Percentiles rank a stretch among this genome's conserved stretches.
Evolutionary conservation across 208 protist genomes (phyloP).

Genomic region (Leishmania martiniquensis): DNA sequence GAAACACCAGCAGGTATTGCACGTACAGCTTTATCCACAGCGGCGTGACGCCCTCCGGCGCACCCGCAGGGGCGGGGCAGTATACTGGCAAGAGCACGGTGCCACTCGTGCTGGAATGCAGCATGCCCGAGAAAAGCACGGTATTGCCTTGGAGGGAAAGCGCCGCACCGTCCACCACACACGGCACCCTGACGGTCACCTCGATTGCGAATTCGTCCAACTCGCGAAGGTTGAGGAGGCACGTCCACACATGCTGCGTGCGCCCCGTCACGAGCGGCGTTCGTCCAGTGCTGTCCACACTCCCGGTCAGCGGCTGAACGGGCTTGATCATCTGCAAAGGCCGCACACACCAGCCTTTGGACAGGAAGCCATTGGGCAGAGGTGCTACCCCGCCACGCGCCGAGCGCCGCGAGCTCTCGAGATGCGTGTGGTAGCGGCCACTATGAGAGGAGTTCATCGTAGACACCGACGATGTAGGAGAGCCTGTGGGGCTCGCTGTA

Average conservation of each 20-base stretch:
- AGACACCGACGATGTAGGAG: slow-evolving; percentile 14
- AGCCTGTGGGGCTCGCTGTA: slow-evolving; percentile 4
- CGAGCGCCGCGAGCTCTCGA: slow-evolving; percentile 16
- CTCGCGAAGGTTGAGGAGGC: slow-evolving; percentile 37
- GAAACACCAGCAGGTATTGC: slow-evolving; percentile 65
- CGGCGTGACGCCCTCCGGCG: slow-evolving; percentile 17
- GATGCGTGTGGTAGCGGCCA: slow-evolving; percentile 12
- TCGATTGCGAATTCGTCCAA: slow-evolving; percentile 43
- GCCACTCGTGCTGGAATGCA: slow-evolving; percentile 42
- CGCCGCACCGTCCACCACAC: slow-evolving; percentile 12
- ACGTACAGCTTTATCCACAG: slow-evolving; percentile 63
- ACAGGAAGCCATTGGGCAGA: slow-evolving; percentile 4
- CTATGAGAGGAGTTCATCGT: slow-evolving; percentile 7
- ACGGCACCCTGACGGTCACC: slow-evolving; percentile 44
- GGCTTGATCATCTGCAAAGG: slow-evolving; percentile 38
- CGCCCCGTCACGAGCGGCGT: slow-evolving; percentile 29
- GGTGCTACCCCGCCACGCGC: background rate
- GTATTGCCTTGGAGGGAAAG: slow-evolving; percentile 31
- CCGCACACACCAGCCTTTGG: slow-evolving; percentile 62
- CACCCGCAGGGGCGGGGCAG: slow-evolving; percentile 22
- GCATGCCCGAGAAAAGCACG: slow-evolving; percentile 46
- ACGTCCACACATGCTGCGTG: slow-evolving; percentile 49
- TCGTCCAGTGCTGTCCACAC: slow-evolving; percentile 19
- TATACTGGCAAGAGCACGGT: slow-evolving; percentile 36
- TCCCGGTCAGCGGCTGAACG: slow-evolving; percentile 27